Conservation (phyloP, 257 asterid genomes). For the Nicotiana sylvestris region DNA sequence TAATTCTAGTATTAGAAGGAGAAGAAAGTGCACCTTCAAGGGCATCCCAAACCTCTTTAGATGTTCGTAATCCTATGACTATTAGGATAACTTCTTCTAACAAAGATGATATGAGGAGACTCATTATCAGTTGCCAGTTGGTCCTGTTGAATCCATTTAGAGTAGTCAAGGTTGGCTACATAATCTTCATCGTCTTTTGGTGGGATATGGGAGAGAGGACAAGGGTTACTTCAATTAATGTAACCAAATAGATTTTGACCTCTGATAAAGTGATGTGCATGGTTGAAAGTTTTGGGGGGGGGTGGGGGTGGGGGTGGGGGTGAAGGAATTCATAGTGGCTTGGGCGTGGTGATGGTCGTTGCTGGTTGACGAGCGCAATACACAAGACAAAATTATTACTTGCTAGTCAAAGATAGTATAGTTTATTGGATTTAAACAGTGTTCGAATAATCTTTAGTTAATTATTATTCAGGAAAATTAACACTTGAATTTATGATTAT, state of each 20-base stretch:
- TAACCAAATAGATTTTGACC: background rate
- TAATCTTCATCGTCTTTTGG: background rate
- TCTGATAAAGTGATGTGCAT: no score
- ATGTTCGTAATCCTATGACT: background rate
- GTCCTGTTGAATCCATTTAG: background rate
- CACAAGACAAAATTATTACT: no score
- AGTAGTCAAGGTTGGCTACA: background rate
- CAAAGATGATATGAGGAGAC: background rate
- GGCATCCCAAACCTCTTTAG: background rate
- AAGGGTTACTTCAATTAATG: background rate
- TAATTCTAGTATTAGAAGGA: background rate
- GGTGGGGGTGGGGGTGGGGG: no score
- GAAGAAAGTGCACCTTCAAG: background rate
- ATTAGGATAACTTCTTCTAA: background rate
- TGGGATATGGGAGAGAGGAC: background rate
- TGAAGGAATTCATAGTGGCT: accelerated
- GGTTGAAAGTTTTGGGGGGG: no score
- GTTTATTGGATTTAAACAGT: no score
- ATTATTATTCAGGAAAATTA: no score
- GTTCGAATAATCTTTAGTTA: no score
- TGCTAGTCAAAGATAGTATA: no score
- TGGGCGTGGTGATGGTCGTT: no score
- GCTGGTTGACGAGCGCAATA: no score
- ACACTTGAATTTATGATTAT: no score
- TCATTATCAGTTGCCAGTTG: background rate